phyloP scores from a whole-genome alignment of 805 yeast genomes.

The Candida verbasci region DNA sequence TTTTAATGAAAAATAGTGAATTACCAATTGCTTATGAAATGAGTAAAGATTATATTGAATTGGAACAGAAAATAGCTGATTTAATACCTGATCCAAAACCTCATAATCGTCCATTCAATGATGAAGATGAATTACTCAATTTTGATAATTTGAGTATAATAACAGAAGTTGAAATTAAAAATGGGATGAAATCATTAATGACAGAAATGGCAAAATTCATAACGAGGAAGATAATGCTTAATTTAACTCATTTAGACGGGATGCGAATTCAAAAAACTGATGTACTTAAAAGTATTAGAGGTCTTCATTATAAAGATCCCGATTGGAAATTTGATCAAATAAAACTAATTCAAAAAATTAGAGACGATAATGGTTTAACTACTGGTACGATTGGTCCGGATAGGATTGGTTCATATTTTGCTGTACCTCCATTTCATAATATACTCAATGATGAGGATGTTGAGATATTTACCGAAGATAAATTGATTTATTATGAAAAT shows the following conservation, averaged over 20 bases:
- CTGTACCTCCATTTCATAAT: not conserved
- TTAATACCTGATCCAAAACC: slow-evolving; percentile 13
- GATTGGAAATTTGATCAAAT: slow-evolving; percentile 1
- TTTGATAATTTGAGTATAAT: not conserved
- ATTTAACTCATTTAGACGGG: not conserved
- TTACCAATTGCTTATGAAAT: slow-evolving; percentile 53
- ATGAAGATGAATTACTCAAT: not conserved
- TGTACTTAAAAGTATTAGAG: not conserved
- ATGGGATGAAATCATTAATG: not conserved
- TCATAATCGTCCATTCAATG: not conserved
- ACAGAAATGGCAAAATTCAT: not conserved
- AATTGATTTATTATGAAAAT: too few species aligned
- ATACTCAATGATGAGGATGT: too few species aligned
- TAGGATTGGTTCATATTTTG: not conserved
- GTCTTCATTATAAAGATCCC: slow-evolving; percentile 2
- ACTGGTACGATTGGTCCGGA: too few species aligned
- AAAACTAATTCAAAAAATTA: not conserved
- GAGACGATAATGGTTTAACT: not conserved
- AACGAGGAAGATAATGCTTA: not conserved
- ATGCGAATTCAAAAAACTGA: slow-evolving; percentile 1
- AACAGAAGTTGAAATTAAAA: not conserved
- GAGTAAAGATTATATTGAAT: slow-evolving; percentile 34
- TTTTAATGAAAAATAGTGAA: slow-evolving; percentile 34
- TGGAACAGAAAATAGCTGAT: slow-evolving; percentile 41
- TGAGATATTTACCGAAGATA: too few species aligned